Base-by-base conservation (phyloP, 2,329 filamentous ascomycete species). In the Dothistroma pini region DNA sequence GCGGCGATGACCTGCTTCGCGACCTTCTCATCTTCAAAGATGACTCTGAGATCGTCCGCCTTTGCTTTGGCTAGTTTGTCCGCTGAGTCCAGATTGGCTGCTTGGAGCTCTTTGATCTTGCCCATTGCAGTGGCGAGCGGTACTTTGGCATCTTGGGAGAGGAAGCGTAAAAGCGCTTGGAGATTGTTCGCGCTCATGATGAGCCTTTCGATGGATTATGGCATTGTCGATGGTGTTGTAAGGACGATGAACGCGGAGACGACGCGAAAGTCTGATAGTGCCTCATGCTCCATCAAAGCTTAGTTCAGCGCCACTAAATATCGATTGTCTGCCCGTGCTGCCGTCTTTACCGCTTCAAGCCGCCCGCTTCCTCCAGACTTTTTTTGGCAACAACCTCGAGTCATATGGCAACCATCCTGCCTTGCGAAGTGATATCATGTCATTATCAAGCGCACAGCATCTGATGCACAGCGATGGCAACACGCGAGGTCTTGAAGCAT, bases 61-160 rank as follows among this genome's bases (percentile, higher is more conserved):
- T 81, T 75, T 21, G 78, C 72, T 66, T 82, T 83, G 12, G 83
- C 75, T 14, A 86, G 76, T 31, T 76, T 71, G 25, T 81, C 77
- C 34, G 78, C 69, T 54, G 77, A 80, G 62, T 58, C 63, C 22
- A 86, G 74, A 59, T 77, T 75, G 22, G 78, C 79, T 56, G 76
- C 75, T 68, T 84, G 80, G 10, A 86, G 76, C n/a, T 79, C 77
- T 63, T 81, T 81, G 58, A 83, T 76, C 68, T 84, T 85, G 57
- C 76, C 70, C 71, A 86, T 81, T 11, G 83, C 84, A 31, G 76
- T 74, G 4, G 80, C 79, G 5, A 86, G 74, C 2, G 84, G 81
- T 0, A 86, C 65, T 68, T 84, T 85, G 32, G 79, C 79, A 66
- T 86, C 83, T 72, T 84, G 80, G 0, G 81, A 81, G 25, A 86